Percentiles rank a stretch among this genome's conserved stretches.
phyloP scores from a whole-genome alignment of 495 filamentous ascomycete species.

The Aspergillus bridgeri region DNA sequence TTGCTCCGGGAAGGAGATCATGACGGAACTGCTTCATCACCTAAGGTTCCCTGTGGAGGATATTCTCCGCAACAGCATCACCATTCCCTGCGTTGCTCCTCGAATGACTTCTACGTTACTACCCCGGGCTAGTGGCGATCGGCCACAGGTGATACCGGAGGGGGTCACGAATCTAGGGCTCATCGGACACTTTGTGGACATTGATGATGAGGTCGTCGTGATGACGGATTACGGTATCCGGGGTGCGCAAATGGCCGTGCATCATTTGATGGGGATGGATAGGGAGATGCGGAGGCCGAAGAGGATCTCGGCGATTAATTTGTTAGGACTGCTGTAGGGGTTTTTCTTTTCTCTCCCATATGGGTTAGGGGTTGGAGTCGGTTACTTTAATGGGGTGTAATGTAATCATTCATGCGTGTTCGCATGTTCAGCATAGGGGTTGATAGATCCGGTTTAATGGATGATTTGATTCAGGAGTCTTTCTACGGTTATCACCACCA shows the following conservation, averaged over 20 bases:
- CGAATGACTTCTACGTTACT: conserved; percentile 27
- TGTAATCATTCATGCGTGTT: too few species aligned
- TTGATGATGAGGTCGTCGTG: conserved; percentile 35
- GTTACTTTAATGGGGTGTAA: too few species aligned
- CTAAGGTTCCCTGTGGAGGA: conserved; percentile 21
- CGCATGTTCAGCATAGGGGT: too few species aligned
- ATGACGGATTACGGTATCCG: conserved; percentile 43
- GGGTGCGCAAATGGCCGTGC: conserved; percentile 41
- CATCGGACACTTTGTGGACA: conserved; percentile 44
- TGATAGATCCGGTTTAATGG: too few species aligned
- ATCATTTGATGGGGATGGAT: conserved; percentile 24
- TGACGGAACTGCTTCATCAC: conserved; percentile 35
- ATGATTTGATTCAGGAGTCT: too few species aligned
- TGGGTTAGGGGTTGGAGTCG: too few species aligned
- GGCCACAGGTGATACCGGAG: conserved; percentile 35
- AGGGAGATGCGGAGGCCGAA: conserved; percentile 11
- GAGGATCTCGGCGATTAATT: conserved; percentile 10
- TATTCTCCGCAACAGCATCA: conserved; percentile 18
- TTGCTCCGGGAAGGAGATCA: conserved; percentile 41
- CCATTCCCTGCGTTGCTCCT: conserved; percentile 38
- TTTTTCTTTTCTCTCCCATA: too few species aligned
- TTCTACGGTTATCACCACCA: too few species aligned
- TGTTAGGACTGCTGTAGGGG: conserved; percentile 8
- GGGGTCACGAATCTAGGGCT: conserved; percentile 36
- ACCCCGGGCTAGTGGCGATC: conserved; percentile 25